Evolutionary conservation across 352 stramenopile species (phyloP).

Genomic region (Achlya hypogyna): DNA sequence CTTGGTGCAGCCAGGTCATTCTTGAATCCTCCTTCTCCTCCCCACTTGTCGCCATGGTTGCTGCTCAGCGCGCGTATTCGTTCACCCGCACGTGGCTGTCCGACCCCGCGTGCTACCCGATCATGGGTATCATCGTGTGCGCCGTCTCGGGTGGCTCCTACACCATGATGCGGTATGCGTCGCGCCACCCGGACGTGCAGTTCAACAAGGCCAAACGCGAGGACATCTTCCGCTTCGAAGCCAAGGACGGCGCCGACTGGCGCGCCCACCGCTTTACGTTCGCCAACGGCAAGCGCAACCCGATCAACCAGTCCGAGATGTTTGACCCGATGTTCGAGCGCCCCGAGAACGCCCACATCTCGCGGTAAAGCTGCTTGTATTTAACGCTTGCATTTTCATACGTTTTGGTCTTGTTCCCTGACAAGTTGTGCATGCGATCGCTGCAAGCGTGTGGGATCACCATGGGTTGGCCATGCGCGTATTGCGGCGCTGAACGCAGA

Average conservation of each 20-base stretch:
- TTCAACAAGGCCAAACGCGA: constrained; percentile 14
- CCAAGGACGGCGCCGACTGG: background rate
- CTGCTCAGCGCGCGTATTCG: background rate
- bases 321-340: constrained; percentile 10
- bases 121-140: constrained; percentile 12
- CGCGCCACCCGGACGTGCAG: constrained; percentile 10
- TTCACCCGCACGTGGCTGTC: constrained; percentile 2
- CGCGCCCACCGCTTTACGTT: constrained; percentile 16
- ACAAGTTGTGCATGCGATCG: background rate
- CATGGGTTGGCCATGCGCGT: no score
- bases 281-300: constrained; percentile 15
- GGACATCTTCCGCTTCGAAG: constrained; percentile 6
- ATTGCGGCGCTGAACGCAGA: no score
- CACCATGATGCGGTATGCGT: background rate
- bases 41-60: background rate
- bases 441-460: no score
- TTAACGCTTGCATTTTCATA: background rate
- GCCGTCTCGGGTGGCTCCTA: background rate
- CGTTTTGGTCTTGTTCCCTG: background rate
- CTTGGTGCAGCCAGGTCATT: background rate
- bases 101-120: constrained; percentile 11
- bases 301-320: constrained; percentile 13
- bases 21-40: background rate
- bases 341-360: constrained; percentile 5
- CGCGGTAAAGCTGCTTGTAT: background rate